Base-by-base conservation (phyloP, 2,329 filamentous ascomycete genomes). In the Stemphylium lycopersici region DNA sequence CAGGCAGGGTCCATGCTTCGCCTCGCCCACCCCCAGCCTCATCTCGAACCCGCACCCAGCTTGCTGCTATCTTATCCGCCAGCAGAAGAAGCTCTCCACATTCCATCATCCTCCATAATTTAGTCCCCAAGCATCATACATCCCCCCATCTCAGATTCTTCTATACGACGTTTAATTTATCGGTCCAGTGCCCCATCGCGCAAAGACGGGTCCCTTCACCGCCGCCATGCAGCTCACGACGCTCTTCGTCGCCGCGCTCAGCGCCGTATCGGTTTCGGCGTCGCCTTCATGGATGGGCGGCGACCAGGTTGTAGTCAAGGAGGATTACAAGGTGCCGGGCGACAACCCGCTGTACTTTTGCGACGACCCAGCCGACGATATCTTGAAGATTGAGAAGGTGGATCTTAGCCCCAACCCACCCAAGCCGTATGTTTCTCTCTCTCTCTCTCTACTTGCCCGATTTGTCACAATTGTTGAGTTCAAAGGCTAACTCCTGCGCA, bases 391-490 rank as follows among this genome's bases (percentile, higher is more conserved):
- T 68, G 81, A 92, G 61, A 84, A 84, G 41, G 91, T 98, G 52
- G 87, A 97, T 68, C 78, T 99, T 52, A 72, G 77, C 32, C 95
- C 95, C 12, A 98, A 97, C 77, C 95, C 93, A 56, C 95, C 95
- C 32, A 73, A 85, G 72, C 82, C 92, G 93, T 98, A 86, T 70
- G 90, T 84, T 4, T 20, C 20, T 20, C 20, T 20, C 20, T 20
- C 20, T 20, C 20, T 4, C 20, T 20, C 22, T 31, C 18, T 15
- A 32, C n/a, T 26, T n/a, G n/a, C 26, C 10, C 4, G 12, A 48
- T 3, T 32, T 20, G 15, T 18, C n/a, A 6, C 8, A 13, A 29
- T 5, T 7, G 4, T 26, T 33, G 3, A 13, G 26, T 13, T 8
- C 4, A 3, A 18, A 20, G 31, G 37, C 49, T 63, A 48, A 61